Evolutionary conservation across 805 yeast species (phyloP), one percentile per base, ranked within the genome.

Genomic region (Candida suzukii): DNA sequence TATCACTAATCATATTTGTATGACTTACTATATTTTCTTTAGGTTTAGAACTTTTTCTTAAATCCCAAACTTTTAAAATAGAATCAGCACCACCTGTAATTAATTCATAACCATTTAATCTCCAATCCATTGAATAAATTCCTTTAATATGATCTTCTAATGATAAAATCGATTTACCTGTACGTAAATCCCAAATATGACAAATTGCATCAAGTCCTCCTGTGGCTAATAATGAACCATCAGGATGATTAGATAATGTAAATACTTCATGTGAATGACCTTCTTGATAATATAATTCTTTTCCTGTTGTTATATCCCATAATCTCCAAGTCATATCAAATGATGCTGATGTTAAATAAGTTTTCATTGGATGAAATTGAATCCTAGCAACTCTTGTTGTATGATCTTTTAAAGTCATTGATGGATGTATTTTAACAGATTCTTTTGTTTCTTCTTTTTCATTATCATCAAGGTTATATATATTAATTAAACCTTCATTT

Each of bases 81-180:
- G 88, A 78, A 61, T 91, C 98, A 0, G 83, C 91, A 43, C 95
- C 79, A 3, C 90, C 97, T 0, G 91, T 80, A 3, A 88, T 88
- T 3, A 88, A 51, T 39, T 81, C 80, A 49, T 71, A 71, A 1
- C 96, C 95, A 59, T 85, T 81, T 1, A 74, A 70, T 4, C 90
- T 68, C 84, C 95, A 91, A 48, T 76, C 87, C 35, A 81, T 55
- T 1, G 80, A 64, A 57, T 85, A 78, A 1, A 91, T 74, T 0
- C 86, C 88, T 44, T 78, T 73, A 7, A 76, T 72, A 59, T 93
- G 98, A 1, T 85, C 85, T 24, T 70, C 66, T 4, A 88, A 58
- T 10, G 68, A 60, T 56, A 75, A 67, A 2, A 85, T 70, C 0
- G 77, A 67, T 41, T 75, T 69, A 3, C 97, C 98, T 0, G 83